Evolutionary conservation across 192 early-diverging fungal genomes (phyloP).

Genomic region (Coemansia sp.): DNA sequence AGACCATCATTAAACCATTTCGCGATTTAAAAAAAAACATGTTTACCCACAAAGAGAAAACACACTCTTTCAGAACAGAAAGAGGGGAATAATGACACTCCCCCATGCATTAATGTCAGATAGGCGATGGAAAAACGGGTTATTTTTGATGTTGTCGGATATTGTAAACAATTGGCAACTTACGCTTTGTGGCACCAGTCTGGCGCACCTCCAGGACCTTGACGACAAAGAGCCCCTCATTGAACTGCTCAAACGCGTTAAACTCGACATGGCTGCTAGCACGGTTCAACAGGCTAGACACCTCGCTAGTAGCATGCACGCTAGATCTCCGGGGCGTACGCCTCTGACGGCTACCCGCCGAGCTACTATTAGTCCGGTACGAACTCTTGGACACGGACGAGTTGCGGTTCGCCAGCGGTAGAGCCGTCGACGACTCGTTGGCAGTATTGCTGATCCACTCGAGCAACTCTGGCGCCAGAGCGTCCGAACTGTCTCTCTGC

Average conservation of each 20-base stretch:
- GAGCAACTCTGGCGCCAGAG: constrained; percentile 40
- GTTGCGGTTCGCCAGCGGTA: constrained; percentile 29
- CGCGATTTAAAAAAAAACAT: too few relatives aligned
- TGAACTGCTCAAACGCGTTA: constrained; percentile 13
- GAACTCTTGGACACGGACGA: constrained; percentile 37
- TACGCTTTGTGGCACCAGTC: constrained; percentile 20
- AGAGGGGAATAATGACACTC: too few relatives aligned
- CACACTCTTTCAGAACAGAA: not conserved
- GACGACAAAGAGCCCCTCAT: constrained; percentile 46
- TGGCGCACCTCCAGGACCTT: constrained; percentile 45
- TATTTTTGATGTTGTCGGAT: too few relatives aligned
- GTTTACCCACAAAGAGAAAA: not conserved
- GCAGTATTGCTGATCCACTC: constrained; percentile 46
- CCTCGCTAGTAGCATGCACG: constrained; percentile 21
- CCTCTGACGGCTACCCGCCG: constrained; percentile 34
- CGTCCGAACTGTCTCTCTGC: not conserved
- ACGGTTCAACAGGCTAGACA: constrained; percentile 12
- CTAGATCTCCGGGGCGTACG: constrained; percentile 34
- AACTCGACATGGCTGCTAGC: not conserved
- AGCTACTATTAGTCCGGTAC: constrained; percentile 49
- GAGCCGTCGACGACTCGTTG: constrained; percentile 24
- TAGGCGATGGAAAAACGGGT: too few relatives aligned
- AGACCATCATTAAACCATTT: too few relatives aligned
- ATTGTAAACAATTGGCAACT: too few relatives aligned
- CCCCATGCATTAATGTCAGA: too few relatives aligned